phyloP scores from a whole-genome alignment of 2,329 filamentous ascomycete genomes.

The Colletotrichum neosansevieriae region DNA sequence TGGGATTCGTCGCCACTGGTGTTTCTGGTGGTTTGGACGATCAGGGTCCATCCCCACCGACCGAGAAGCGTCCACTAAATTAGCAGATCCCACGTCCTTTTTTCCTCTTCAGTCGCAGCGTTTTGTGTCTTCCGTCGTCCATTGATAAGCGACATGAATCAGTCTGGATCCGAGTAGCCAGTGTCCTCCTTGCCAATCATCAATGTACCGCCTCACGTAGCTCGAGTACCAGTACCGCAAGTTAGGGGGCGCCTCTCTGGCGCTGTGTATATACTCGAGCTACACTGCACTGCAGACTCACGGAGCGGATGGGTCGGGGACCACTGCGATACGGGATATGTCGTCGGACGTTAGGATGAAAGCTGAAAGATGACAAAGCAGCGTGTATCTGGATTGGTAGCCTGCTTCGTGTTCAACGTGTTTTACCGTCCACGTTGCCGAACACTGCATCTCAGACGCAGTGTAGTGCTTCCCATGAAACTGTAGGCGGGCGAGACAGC shows the following conservation, averaged over 20 bases:
- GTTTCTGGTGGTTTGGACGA: constrained; percentile 32
- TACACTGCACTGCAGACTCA: background rate
- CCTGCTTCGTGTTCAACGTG: background rate
- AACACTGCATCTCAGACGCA: constrained; percentile 4
- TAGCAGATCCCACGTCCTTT: constrained; percentile 12
- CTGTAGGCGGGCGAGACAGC: background rate
- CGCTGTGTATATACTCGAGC: background rate
- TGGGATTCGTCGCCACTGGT: constrained; percentile 30
- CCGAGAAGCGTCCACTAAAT: background rate
- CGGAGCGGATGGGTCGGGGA: constrained; percentile 3
- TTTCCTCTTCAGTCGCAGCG: background rate
- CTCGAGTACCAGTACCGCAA: constrained; percentile 10
- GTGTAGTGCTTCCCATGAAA: background rate
- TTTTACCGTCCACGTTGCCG: constrained; percentile 15
- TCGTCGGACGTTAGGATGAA: background rate
- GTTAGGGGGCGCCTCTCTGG: background rate
- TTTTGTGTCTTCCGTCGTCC: background rate
- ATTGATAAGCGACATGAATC: constrained; percentile 17
- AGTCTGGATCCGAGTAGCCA: constrained; percentile 6
- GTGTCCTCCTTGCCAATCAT: constrained; percentile 2
- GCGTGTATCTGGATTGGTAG: background rate
- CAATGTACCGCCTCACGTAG: background rate
- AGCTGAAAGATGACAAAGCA: background rate
- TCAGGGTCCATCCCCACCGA: constrained; percentile 41
- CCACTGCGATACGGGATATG: background rate